A percentile compares a stretch with the other conserved stretches of the same genome.
Conservation (phyloP, 345 rosid genomes). For the Capsella bursapastoris region DNA sequence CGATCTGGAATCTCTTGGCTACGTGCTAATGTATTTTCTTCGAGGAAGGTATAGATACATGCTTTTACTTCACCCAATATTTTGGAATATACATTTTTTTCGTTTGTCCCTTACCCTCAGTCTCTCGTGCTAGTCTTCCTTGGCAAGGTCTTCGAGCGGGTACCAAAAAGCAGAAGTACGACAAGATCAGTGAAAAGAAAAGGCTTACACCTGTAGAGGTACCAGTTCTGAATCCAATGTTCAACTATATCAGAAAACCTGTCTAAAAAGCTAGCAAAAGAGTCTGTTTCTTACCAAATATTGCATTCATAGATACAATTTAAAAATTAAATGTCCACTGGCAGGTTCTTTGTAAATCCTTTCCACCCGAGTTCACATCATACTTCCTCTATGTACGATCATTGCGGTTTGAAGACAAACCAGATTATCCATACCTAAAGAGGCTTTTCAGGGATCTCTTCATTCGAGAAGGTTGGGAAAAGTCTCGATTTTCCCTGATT, state of each 20-base stretch:
- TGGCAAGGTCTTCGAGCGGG: constrained; percentile 99
- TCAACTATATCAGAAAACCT: neutral
- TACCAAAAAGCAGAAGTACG: constrained; percentile 98
- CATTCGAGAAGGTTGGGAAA: constrained; percentile 77
- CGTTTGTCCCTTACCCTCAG: constrained; percentile 22
- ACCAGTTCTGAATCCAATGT: constrained; percentile 15
- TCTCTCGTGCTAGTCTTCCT: constrained; percentile 73
- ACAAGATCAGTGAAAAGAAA: constrained; percentile 96
- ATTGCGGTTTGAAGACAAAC: constrained; percentile 94
- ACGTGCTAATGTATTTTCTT: constrained; percentile 96
- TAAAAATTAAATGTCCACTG: neutral
- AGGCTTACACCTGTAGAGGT: constrained; percentile 94
- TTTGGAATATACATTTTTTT: constrained; percentile 4
- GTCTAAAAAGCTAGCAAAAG: constrained; percentile 15
- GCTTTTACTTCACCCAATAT: neutral
- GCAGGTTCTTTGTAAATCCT: constrained; percentile 94
- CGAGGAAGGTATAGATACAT: constrained; percentile 75
- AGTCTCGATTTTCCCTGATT: neutral
- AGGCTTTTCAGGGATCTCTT: constrained; percentile 94
- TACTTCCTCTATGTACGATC: constrained; percentile 95
- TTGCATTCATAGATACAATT: neutral
- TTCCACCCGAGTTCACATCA: constrained; percentile 90
- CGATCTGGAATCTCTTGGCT: constrained; percentile 98
- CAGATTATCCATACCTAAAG: constrained; percentile 95
- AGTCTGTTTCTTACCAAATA: constrained; percentile 1